These are phyloP conservation scores for Chondrostereum purpureum DNA, from an alignment of 1,284 basidiomycete genomes.

Conservation along the genomic window DNA sequence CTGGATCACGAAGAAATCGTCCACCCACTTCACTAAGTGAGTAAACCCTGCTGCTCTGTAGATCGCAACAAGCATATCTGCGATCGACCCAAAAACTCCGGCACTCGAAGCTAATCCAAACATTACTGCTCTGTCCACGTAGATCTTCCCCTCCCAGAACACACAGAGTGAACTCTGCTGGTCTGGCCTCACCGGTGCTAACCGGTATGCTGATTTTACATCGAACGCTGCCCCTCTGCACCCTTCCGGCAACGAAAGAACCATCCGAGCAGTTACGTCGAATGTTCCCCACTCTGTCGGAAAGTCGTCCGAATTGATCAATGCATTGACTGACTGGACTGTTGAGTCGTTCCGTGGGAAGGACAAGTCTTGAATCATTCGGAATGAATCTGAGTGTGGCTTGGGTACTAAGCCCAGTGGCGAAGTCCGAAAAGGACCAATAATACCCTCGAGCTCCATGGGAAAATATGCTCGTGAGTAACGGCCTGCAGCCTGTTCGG, in stretches of 20 bases:
- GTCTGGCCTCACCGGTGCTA: constrained; percentile 27
- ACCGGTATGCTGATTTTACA: constrained; percentile 28
- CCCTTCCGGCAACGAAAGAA: constrained; percentile 22
- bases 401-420: constrained; percentile 8
- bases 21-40: constrained; percentile 30
- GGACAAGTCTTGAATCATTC: constrained; percentile 31
- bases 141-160: constrained; percentile 6
- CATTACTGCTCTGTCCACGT: constrained; percentile 5
- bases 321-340: constrained; percentile 21
- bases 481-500: not conserved
- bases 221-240: constrained; percentile 29
- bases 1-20: constrained; percentile 14
- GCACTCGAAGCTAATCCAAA: constrained; percentile 30
- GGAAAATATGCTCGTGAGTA: constrained; percentile 1
- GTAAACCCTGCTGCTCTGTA: constrained; percentile 18
- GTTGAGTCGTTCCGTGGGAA: constrained; percentile 22
- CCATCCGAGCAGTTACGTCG: constrained; percentile 10
- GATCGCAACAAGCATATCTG: constrained; percentile 28
- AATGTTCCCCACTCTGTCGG: constrained; percentile 30
- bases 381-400: constrained; percentile 12
- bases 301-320: constrained; percentile 24
- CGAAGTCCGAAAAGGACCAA: constrained; percentile 4
- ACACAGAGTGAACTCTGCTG: constrained; percentile 26
- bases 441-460: constrained; percentile 2
- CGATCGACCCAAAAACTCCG: constrained; percentile 29